Evolutionary conservation across 2,329 filamentous ascomycete species (phyloP).

Genomic region (Zopfia rhizophila): DNA sequence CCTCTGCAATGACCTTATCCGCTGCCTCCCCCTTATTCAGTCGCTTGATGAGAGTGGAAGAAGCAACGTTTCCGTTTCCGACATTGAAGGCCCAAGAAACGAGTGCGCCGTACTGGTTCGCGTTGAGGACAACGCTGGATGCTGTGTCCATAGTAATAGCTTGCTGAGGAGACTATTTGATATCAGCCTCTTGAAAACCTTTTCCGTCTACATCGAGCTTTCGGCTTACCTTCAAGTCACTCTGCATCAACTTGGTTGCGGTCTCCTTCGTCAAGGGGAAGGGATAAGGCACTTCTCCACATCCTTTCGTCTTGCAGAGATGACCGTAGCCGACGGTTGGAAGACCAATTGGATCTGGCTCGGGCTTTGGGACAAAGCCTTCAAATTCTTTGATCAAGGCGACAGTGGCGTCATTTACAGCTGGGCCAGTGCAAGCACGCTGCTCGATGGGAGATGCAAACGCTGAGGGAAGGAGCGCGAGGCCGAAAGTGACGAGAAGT

Average conservation of each 20-base stretch:
- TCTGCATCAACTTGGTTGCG: constrained; percentile 54
- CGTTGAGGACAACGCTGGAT: constrained; percentile 54
- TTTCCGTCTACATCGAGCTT: no score
- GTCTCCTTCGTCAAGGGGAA: constrained; percentile 58
- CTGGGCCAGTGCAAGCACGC: constrained; percentile 28
- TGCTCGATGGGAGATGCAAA: constrained; percentile 18
- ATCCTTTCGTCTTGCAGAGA: constrained; percentile 55
- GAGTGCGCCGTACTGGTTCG: constrained; percentile 64
- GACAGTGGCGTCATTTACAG: constrained; percentile 48
- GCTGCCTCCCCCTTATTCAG: constrained; percentile 58
- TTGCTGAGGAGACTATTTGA: constrained; percentile 26
- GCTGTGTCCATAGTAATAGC: constrained; percentile 30
- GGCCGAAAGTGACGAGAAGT: constrained; percentile 8
- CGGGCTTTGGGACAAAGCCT: constrained; percentile 41
- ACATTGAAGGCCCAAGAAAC: constrained; percentile 65
- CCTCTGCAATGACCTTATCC: constrained; percentile 55
- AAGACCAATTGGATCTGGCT: constrained; percentile 57
- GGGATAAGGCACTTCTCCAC: constrained; percentile 58
- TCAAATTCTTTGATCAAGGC: constrained; percentile 53
- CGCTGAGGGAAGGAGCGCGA: constrained; percentile 11
- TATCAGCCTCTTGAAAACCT: constrained; percentile 4
- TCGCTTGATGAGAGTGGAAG: constrained; percentile 55
- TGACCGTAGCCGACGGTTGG: constrained; percentile 65
- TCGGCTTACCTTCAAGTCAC: constrained; percentile 53
- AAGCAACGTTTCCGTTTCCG: constrained; percentile 55